Evolutionary conservation across 495 filamentous ascomycete species (phyloP).

Genomic region (Bombardia bombarda): DNA sequence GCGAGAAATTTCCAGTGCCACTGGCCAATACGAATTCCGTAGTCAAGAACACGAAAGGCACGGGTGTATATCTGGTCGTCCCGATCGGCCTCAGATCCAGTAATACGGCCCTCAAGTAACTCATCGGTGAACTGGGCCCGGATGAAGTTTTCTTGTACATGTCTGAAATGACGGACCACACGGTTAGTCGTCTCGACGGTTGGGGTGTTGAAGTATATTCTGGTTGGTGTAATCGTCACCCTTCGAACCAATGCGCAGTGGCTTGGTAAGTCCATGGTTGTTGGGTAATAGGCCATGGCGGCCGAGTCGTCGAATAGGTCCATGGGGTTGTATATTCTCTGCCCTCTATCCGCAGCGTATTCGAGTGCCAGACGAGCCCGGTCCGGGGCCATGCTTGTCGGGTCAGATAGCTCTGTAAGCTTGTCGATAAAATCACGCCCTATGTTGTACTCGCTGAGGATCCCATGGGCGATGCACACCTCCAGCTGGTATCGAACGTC

Average conservation of each 20-base stretch:
- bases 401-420: conserved; percentile 40
- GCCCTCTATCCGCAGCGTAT: conserved; percentile 38
- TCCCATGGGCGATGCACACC: conserved; percentile 74
- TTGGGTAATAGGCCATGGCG: conserved; percentile 36
- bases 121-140: conserved; percentile 90
- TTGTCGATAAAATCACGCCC: conserved; percentile 53
- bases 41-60: conserved; percentile 58
- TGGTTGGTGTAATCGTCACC: conserved; percentile 75
- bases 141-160: conserved; percentile 74
- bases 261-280: conserved; percentile 48
- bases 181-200: conserved; percentile 82
- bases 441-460: conserved; percentile 74
- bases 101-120: conserved; percentile 38
- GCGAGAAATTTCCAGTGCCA: conserved; percentile 86
- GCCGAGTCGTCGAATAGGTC: conserved; percentile 53
- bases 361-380: conserved; percentile 31
- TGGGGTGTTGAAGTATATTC: conserved; percentile 68
- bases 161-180: conserved; percentile 63
- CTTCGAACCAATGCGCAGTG: conserved; percentile 72
- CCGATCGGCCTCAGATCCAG: conserved; percentile 31
- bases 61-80: conserved; percentile 70
- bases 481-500: conserved; percentile 83
- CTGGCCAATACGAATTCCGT: conserved; percentile 76
- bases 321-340: conserved; percentile 62
- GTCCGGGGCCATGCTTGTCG: conserved; percentile 8